Conservation (phyloP, 345 rosid species). For the Ailanthus altissimus region DNA sequence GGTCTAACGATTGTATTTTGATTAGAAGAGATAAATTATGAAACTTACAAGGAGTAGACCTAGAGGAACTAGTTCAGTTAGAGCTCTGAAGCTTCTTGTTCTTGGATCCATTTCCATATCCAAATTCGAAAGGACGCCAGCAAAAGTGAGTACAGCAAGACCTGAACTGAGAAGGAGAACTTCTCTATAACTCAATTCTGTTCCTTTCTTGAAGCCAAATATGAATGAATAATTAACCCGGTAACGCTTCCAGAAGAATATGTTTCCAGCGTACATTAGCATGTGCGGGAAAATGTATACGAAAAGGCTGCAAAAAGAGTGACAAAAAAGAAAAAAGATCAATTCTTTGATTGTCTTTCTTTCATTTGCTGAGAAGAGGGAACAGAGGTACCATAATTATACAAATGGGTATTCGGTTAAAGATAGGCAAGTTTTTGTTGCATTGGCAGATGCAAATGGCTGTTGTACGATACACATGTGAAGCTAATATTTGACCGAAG, state of each 20-base stretch:
- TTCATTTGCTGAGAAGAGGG: too few species aligned
- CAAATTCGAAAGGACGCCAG: slow-evolving; percentile 57
- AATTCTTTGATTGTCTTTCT: neutral
- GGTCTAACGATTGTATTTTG: too few species aligned
- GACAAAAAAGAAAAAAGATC: neutral
- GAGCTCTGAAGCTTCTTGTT: slow-evolving; percentile 52
- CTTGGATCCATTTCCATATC: slow-evolving; percentile 86
- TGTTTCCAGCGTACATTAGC: slow-evolving; percentile 58
- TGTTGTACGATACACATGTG: too few species aligned
- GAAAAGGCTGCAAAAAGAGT: slow-evolving; percentile 50
- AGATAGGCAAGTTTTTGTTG: neutral
- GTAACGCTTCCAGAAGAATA: slow-evolving; percentile 70
- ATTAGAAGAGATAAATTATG: neutral
- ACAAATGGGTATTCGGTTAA: neutral
- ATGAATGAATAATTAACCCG: slow-evolving; percentile 71
- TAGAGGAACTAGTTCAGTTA: slow-evolving; percentile 73
- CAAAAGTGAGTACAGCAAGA: slow-evolving; percentile 57
- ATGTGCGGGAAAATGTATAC: slow-evolving; percentile 68
- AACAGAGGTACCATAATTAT: too few species aligned
- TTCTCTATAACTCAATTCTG: slow-evolving; percentile 68
- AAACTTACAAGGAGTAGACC: slow-evolving; percentile 55
- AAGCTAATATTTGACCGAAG: neutral
- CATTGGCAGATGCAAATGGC: neutral
- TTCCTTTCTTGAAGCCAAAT: slow-evolving; percentile 75
- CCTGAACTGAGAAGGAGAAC: slow-evolving; percentile 54